These are phyloP conservation scores for Volvox africanus DNA, from an alignment of 139 green algal genomes.

Conservation along the genomic window DNA sequence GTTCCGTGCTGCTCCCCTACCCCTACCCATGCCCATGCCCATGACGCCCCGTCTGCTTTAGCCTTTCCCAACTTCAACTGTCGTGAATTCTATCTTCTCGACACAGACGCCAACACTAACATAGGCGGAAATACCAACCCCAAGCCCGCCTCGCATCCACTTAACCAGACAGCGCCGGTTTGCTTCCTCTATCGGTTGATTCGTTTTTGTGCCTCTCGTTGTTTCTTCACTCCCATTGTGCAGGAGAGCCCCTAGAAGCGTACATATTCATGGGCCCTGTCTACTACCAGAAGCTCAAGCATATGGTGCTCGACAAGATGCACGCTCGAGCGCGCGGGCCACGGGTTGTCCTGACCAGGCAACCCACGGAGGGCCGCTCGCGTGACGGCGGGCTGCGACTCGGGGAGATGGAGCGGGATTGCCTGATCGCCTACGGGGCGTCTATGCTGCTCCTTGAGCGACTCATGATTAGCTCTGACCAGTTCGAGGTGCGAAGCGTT, in stretches of 20 bases:
- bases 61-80: too few relatives aligned
- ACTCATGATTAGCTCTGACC: conserved; percentile 96
- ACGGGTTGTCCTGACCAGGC: conserved; percentile 94
- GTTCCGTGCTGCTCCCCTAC: too few relatives aligned
- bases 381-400: conserved; percentile 94
- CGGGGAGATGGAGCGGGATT: conserved; percentile 99
- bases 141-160: background rate
- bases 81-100: too few relatives aligned
- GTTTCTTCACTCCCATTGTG: background rate
- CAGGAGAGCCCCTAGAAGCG: conserved; percentile 93
- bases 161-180: background rate
- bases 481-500: conserved; percentile 90
- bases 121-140: too few relatives aligned
- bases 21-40: too few relatives aligned
- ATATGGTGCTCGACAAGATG: conserved; percentile 99
- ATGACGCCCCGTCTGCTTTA: too few relatives aligned
- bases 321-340: conserved; percentile 91
- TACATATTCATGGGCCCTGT: conserved; percentile 99
- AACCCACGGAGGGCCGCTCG: conserved; percentile 96
- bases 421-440: conserved; percentile 90
- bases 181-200: too few relatives aligned
- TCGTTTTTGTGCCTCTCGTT: too few relatives aligned
- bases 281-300: conserved; percentile 99
- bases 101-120: background rate
- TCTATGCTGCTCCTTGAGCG: conserved; percentile 97